Conservation (phyloP, 495 filamentous ascomycete genomes). For the Aspergillus kassunensis region DNA sequence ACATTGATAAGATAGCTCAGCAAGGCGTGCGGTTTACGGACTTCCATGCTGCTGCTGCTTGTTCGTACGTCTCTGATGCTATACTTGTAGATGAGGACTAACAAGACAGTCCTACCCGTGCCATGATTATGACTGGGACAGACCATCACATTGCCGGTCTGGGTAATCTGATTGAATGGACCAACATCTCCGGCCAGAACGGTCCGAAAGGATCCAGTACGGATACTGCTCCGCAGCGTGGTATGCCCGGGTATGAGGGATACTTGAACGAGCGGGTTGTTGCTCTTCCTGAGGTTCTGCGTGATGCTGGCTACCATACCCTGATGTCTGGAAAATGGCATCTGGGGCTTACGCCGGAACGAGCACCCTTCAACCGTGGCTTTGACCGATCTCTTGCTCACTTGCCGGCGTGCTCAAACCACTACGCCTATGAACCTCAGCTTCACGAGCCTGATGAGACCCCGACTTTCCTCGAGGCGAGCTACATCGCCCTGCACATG, state of each 20-base stretch:
- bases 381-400: conserved; percentile 48
- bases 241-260: conserved; percentile 64
- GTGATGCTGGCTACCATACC: conserved; percentile 59
- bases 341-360: conserved; percentile 43
- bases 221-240: conserved; percentile 41
- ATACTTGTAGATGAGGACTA: neutral
- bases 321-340: conserved; percentile 62
- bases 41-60: conserved; percentile 62
- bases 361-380: conserved; percentile 39
- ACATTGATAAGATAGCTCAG: conserved; percentile 55
- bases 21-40: conserved; percentile 56
- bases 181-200: conserved; percentile 45
- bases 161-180: conserved; percentile 47
- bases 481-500: conserved; percentile 53
- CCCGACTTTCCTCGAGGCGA: conserved; percentile 49
- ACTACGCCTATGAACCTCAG: conserved; percentile 59
- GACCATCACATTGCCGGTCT: conserved; percentile 47
- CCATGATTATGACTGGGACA: conserved; percentile 54
- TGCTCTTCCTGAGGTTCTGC: conserved; percentile 57
- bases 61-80: conserved; percentile 37
- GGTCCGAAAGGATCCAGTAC: conserved; percentile 40
- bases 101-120: conserved; percentile 46
- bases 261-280: conserved; percentile 62
- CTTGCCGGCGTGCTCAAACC: conserved; percentile 56
- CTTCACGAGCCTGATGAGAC: conserved; percentile 39